Evolutionary conservation across 352 stramenopile species (phyloP), one percentile per base, ranked within the genome.

Genomic region (Phytophthora chlamydospora): DNA sequence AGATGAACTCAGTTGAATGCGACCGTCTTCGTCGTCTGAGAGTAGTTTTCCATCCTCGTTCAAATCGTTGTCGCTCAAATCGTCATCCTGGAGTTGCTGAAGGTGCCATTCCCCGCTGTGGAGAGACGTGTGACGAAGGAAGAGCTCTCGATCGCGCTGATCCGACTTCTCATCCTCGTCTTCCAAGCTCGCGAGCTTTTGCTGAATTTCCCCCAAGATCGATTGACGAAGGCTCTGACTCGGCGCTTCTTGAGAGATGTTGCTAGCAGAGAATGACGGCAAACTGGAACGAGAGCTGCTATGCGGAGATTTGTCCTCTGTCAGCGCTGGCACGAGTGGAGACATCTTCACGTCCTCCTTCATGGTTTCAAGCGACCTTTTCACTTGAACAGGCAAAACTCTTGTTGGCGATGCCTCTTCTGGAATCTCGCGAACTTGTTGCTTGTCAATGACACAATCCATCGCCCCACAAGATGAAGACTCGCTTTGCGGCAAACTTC

Each of bases 131-230:
- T 83, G 74, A 11, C 59, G 62, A 2, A 86, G 42, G 46, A 85
- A 87, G 4, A 83, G 45, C 21, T 74, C 58, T 13, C 53, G 52
- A 39, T 83, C 68, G 8, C 72, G 61, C 39, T 73, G 43, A 31
- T 69, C 58, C 35, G 66, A 64, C 11, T 40, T 47, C 16, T 82
- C 63, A 14, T 83, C 73, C 19, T 83, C 73, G 2, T 74, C 55
- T 19, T 75, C 63, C 19, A 88, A 50, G 11, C 66, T 65, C 27
- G 79, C 64, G 13, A 88, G 57, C 51, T 78, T 83, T 36, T 69
- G 68, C 40, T 78, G 72, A 38, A 88, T 87, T 48, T 83, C 63
- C 13, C 60, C 66, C 39, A 88, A 35, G 47, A 86, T 81, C 10
- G 69, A 65, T 45, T 59, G 42, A 10, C 78, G 71, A 17, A 72